Percentiles rank a stretch among this genome's conserved stretches.
Conservation (phyloP, 768 basidiomycete genomes). For the Lactarius tabidus region DNA sequence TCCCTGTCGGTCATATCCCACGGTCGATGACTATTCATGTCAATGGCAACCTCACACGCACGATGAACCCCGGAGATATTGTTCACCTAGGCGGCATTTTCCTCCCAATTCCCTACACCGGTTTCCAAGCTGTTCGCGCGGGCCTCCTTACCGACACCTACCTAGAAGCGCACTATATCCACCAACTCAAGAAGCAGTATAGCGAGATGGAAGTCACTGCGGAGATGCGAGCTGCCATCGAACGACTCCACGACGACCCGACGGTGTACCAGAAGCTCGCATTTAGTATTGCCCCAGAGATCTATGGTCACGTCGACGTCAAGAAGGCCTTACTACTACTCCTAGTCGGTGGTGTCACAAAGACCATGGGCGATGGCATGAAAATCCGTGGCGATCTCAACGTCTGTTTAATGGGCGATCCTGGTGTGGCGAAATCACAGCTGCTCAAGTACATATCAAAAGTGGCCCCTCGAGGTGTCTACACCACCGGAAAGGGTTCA, state of each 20-base stretch:
- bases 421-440: slow-evolving; percentile 98
- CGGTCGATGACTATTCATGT: slow-evolving; percentile 98
- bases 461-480: slow-evolving; percentile 94
- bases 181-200: slow-evolving; percentile 98
- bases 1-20: slow-evolving; percentile 98
- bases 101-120: slow-evolving; percentile 95
- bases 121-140: slow-evolving; percentile 94
- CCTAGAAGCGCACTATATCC: slow-evolving; percentile 84
- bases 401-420: slow-evolving; percentile 98
- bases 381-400: slow-evolving; percentile 98
- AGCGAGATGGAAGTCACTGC: slow-evolving; percentile 90
- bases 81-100: slow-evolving; percentile 96
- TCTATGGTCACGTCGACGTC: slow-evolving; percentile 95
- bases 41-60: slow-evolving; percentile 82
- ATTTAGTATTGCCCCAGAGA: slow-evolving; percentile 95
- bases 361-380: slow-evolving; percentile 95
- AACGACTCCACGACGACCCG: slow-evolving; percentile 65
- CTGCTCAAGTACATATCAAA: slow-evolving; percentile 97
- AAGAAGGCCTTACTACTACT: slow-evolving; percentile 93
- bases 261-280: slow-evolving; percentile 86
- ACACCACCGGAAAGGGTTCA: slow-evolving; percentile 97
- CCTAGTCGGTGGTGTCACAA: slow-evolving; percentile 94
- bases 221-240: slow-evolving; percentile 67
- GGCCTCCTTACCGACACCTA: slow-evolving; percentile 97
- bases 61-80: slow-evolving; percentile 93